Evolutionary conservation across 352 stramenopile genomes (phyloP), one percentile per base, ranked within the genome.

Genomic region (Blastocystis sp.): DNA sequence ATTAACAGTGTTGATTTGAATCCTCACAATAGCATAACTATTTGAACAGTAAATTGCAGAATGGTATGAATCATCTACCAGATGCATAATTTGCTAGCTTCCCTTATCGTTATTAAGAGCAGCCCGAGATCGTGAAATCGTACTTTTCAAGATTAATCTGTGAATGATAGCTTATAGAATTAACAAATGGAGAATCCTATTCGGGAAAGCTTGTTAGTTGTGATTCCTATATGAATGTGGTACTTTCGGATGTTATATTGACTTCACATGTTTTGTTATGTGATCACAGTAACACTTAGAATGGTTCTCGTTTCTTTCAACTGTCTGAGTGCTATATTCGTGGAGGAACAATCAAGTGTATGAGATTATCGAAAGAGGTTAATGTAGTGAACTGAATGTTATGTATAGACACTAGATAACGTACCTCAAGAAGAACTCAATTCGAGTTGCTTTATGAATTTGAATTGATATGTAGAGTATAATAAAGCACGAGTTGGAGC

Each of bases 141-240:
- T 83, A 54, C 6, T 29, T 29, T 49, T 21, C 46, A 54, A 14
- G 12, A 29, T 2, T 3, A 29, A 27, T 66, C 21, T 49, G 1
- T 66, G 43, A 83, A n/a, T 59, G 5, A 54, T 71, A 88, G 92
- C 91, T 99, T 65, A 94, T 99, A 61, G 96, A 99, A 92, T 92
- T 99, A 24, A 98, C 98, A 91, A 98, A 97, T 88, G 96, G 96
- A 63, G 95, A 98, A 86, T 98, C 94, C 66, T 98, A 98, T 93
- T 98, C 98, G 89, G 96, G 96, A 35, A 93, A 95, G 69, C 91
- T 99, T 52, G 93, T 97, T 35, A 97, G 94, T 88, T 98, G 95
- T 75, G 96, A 99, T 90, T 95, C 94, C 14, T 99, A 94, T 93
- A 99, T 99, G 96, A 99, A 99, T 90, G 94, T 99, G 87, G 98